phyloP scores from a whole-genome alignment of 331 rosid genomes.

The Malus hybrid region DNA sequence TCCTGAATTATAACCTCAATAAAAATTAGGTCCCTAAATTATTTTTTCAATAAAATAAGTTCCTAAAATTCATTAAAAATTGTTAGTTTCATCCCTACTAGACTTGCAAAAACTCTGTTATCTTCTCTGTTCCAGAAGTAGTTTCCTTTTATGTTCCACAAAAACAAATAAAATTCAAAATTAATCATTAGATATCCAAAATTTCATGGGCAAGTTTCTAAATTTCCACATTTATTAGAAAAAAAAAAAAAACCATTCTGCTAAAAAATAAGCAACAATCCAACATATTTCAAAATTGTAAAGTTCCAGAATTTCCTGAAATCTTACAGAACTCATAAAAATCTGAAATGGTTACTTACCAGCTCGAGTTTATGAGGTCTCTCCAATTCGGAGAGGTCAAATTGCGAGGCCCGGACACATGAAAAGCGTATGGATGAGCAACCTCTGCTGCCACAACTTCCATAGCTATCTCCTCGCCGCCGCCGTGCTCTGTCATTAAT shows the following conservation, averaged over 20 bases:
- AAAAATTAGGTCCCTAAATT: too few relatives aligned
- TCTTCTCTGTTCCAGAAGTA: neutral
- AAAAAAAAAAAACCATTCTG: neutral
- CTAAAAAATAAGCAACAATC: neutral
- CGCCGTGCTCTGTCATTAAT: constrained; percentile 32
- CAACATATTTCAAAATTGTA: neutral
- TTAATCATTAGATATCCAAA: neutral
- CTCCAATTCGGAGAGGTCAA: constrained; percentile 66
- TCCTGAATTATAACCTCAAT: too few relatives aligned
- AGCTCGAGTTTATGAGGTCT: constrained; percentile 68
- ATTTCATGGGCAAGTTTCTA: neutral
- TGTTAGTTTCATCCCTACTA: too few relatives aligned
- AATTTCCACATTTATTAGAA: neutral
- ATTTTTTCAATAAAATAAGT: too few relatives aligned
- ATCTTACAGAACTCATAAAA: neutral
- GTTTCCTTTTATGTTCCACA: neutral
- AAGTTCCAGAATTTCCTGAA: neutral
- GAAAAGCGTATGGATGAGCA: constrained; percentile 81
- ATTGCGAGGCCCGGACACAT: constrained; percentile 90
- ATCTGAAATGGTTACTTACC: constrained; percentile 38
- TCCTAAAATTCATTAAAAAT: too few relatives aligned
- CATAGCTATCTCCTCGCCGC: neutral
- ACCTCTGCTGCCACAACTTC: constrained; percentile 18
- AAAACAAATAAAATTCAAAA: neutral
- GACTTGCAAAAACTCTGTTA: neutral